These are phyloP conservation scores for Sporothrix phasma DNA, from an alignment of 2,329 filamentous ascomycete genomes.

Conservation along the genomic window DNA sequence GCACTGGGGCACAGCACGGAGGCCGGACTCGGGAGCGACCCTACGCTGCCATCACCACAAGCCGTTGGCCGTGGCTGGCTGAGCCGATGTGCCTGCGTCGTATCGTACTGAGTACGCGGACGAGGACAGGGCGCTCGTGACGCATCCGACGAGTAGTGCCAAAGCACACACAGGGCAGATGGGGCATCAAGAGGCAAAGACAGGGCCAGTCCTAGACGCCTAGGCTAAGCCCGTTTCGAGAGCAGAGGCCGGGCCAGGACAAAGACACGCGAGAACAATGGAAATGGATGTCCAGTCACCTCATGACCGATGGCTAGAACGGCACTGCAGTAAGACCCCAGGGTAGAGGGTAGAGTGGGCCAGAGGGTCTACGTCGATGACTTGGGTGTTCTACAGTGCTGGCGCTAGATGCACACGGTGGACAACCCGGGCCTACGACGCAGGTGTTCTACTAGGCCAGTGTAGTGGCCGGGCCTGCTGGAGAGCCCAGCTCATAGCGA, in stretches of 20 bases:
- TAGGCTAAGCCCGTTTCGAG: constrained; percentile 1
- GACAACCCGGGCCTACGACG: not conserved
- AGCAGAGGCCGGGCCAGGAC: not conserved
- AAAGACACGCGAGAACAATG: not conserved
- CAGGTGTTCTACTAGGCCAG: not conserved
- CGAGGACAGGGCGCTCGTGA: not conserved
- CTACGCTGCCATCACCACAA: not conserved
- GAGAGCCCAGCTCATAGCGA: not conserved
- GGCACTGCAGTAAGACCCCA: not conserved
- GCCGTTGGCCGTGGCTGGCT: no score
- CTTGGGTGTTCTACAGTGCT: not conserved
- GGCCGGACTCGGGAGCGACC: no score
- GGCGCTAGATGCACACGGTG: not conserved
- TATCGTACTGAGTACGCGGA: no score
- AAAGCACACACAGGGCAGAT: not conserved
- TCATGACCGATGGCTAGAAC: no score
- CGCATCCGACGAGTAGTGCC: not conserved
- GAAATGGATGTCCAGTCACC: no score
- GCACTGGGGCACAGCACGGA: no score
- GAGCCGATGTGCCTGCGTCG: not conserved
- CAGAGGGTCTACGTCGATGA: not conserved
- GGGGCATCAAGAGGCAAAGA: not conserved
- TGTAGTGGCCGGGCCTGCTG: not conserved
- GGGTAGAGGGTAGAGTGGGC: not conserved
- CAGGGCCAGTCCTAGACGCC: not conserved